These are phyloP conservation scores for Cenchrus purpureus DNA, from an alignment of 176 grass and related monocot species.

Conservation along the genomic window DNA sequence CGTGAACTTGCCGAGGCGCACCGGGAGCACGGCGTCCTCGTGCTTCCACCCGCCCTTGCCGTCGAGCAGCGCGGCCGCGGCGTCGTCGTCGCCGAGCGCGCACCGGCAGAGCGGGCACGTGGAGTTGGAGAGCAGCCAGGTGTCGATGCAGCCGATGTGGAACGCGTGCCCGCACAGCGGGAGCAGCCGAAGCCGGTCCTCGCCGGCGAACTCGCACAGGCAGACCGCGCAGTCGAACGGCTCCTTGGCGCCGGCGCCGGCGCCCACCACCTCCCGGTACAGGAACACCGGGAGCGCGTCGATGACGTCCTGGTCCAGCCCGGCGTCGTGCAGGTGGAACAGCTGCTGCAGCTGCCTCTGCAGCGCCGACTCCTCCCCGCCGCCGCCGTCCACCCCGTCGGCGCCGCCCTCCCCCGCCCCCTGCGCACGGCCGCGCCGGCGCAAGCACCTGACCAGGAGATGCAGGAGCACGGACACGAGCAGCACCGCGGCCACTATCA, in stretches of 20 bases:
- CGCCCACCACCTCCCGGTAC: constrained; percentile 74
- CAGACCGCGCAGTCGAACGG: constrained; percentile 96
- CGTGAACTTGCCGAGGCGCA: constrained; percentile 97
- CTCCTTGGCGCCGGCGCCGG: constrained; percentile 58
- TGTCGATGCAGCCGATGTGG: constrained; percentile 92
- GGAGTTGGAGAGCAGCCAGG: constrained; percentile 98
- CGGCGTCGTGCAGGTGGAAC: constrained; percentile 85
- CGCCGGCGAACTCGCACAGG: constrained; percentile 83
- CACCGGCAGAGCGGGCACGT: constrained; percentile 91
- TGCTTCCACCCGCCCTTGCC: constrained; percentile 48
- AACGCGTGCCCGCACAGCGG: constrained; percentile 93
- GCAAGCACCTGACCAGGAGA: constrained; percentile 66
- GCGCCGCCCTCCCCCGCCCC: not conserved
- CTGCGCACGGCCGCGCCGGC: constrained; percentile 35
- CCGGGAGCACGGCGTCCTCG: constrained; percentile 57
- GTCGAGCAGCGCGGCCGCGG: constrained; percentile 58
- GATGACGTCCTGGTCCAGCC: constrained; percentile 90
- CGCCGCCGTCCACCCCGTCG: not conserved
- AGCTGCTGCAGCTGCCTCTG: constrained; percentile 93
- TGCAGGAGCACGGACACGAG: constrained; percentile 71
- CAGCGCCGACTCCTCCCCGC: constrained; percentile 42
- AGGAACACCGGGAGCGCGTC: constrained; percentile 95
- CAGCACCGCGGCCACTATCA: constrained; percentile 61
- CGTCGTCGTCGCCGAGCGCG: constrained; percentile 61
- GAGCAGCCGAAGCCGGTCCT: constrained; percentile 86